phyloP scores from a whole-genome alignment of 1,139 yeast genomes.

The Candida freyschussii region DNA sequence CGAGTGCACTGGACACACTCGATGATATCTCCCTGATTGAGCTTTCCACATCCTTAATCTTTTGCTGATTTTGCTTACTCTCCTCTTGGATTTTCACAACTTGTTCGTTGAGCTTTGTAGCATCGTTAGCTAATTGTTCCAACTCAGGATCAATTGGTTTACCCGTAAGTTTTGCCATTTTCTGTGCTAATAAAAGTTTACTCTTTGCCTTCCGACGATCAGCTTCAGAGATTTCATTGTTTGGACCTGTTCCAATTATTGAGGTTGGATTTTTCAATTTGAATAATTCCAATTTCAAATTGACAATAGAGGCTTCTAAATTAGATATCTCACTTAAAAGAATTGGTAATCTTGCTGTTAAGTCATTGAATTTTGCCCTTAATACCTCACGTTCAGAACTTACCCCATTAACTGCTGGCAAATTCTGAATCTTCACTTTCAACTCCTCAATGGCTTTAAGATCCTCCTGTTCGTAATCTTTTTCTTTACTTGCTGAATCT shows the following conservation, averaged over 20 bases:
- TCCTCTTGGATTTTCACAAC: conserved; percentile 52
- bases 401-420: conserved; percentile 22
- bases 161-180: conserved; percentile 93
- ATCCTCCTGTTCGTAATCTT: conserved; percentile 28
- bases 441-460: conserved; percentile 55
- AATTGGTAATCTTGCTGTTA: conserved; percentile 66
- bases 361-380: conserved; percentile 31
- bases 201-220: conserved; percentile 77
- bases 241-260: conserved; percentile 79
- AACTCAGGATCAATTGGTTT: conserved; percentile 46
- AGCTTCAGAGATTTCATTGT: conserved; percentile 76
- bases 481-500: conserved; percentile 20
- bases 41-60: conserved; percentile 66
- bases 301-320: conserved; percentile 66
- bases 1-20: conserved; percentile 48
- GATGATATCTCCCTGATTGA: conserved; percentile 70
- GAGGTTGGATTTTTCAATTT: conserved; percentile 61
- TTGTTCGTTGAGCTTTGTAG: conserved; percentile 52
- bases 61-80: conserved; percentile 47
- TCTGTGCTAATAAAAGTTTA: conserved; percentile 68
- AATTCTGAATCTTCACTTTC: conserved; percentile 50
- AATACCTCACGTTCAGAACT: conserved; percentile 29
- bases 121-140: conserved; percentile 49
- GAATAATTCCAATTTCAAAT: conserved; percentile 58
- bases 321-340: conserved; percentile 57